phyloP scores from a whole-genome alignment of 805 yeast species.

The Zygotorulaspora florentina region DNA sequence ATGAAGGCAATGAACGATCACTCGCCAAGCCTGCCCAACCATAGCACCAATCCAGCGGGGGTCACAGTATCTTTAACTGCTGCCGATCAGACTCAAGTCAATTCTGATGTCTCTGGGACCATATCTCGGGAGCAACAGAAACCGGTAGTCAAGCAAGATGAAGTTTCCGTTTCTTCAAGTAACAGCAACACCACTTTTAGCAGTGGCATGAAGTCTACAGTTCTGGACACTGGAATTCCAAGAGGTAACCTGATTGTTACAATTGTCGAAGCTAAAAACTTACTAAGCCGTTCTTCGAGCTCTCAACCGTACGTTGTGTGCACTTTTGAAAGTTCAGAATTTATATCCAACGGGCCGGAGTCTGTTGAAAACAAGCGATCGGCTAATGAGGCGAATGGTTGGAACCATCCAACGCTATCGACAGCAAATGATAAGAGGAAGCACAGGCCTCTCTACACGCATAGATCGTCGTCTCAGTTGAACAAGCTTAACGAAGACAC shows the following conservation, averaged over 20 bases:
- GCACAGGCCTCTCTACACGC: conserved; percentile 40
- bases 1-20: conserved; percentile 28
- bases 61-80: not conserved
- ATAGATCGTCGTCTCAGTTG: conserved; percentile 44
- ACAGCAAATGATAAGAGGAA: conserved; percentile 28
- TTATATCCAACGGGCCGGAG: conserved; percentile 76
- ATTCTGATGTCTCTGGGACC: not conserved
- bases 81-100: not conserved
- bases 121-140: not conserved
- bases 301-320: conserved; percentile 87
- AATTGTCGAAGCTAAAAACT: conserved; percentile 73
- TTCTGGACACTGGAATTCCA: conserved; percentile 41
- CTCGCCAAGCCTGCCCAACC: not conserved
- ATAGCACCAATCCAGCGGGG: not conserved
- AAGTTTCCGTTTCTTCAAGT: not conserved
- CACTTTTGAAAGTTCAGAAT: conserved; percentile 87
- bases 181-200: not conserved
- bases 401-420: conserved; percentile 20
- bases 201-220: conserved; percentile 3
- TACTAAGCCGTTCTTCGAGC: conserved; percentile 50
- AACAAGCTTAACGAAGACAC: conserved; percentile 28
- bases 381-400: conserved; percentile 8
- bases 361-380: conserved; percentile 35
- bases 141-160: not conserved
- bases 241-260: conserved; percentile 80